A percentile compares a stretch with the other conserved stretches of the same genome.
Evolutionary conservation across 805 yeast genomes (phyloP).

Genomic region (Candida argentea): DNA sequence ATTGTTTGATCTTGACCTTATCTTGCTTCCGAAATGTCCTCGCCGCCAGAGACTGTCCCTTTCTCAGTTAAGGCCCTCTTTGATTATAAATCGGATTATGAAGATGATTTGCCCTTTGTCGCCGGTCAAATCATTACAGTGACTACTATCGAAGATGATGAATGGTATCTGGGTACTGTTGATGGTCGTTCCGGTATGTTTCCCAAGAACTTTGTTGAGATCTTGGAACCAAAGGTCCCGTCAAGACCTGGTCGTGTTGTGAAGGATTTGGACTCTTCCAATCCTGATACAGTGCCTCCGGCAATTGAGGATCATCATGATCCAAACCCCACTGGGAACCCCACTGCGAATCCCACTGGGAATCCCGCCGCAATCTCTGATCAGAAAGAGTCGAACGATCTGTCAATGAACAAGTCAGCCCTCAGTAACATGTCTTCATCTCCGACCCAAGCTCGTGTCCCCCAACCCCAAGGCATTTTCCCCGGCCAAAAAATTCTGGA

Average conservation of each 20-base stretch:
- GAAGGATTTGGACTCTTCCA: too few species aligned
- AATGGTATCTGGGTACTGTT: constrained; percentile 77
- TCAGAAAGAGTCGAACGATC: neutral
- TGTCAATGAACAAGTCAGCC: neutral
- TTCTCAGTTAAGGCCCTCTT: constrained; percentile 61
- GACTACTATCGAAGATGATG: constrained; percentile 75
- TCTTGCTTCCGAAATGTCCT: constrained; percentile 10
- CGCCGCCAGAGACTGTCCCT: constrained; percentile 33
- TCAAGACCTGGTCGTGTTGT: constrained; percentile 2
- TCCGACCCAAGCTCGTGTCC: neutral
- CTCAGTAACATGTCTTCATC: neutral
- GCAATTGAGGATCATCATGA: too few species aligned
- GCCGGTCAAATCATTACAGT: constrained; percentile 67
- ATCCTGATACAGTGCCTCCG: constrained; percentile 1
- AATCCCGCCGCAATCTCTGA: neutral
- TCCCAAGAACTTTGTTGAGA: constrained; percentile 73
- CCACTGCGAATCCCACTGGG: neutral
- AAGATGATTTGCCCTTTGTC: constrained; percentile 71
- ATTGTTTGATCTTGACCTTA: too few species aligned
- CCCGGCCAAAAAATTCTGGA: constrained; percentile 28
- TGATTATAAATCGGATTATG: constrained; percentile 52
- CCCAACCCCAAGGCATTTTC: constrained; percentile 14
- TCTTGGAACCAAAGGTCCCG: constrained; percentile 1
- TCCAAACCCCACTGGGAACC: too few species aligned
- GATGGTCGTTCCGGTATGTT: constrained; percentile 69